Evolutionary conservation across 23 red algal species (phyloP).

Genomic region (Gracilariopsis chorda): DNA sequence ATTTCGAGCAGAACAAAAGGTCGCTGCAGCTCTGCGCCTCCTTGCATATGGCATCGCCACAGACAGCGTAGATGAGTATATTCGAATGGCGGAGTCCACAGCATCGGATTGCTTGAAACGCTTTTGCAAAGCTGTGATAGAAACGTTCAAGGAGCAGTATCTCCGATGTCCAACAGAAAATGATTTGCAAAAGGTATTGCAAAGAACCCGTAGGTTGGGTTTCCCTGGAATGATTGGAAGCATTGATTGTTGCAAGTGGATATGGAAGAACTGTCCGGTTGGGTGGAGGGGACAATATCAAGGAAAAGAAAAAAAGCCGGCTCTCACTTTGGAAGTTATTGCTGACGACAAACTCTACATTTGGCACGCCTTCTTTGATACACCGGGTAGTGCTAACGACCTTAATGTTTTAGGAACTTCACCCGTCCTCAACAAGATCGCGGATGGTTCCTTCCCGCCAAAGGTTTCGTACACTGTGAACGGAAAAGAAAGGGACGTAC

Average conservation of each 20-base stretch:
- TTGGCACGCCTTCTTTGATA: constrained; percentile 14
- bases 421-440: too few species aligned
- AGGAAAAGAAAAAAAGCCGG: constrained; percentile 3
- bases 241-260: constrained; percentile 26
- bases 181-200: background rate
- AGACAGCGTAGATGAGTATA: constrained; percentile 3
- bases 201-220: background rate
- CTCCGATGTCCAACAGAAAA: background rate
- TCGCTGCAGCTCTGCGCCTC: background rate
- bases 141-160: background rate
- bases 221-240: constrained; percentile 22
- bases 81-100: constrained; percentile 1
- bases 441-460: too few species aligned
- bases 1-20: constrained; percentile 2
- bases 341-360: background rate
- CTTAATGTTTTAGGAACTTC: background rate
- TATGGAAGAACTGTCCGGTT: background rate
- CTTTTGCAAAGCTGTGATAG: background rate
- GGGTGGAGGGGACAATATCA: background rate
- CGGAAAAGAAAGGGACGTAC: too few species aligned
- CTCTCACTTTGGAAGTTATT: constrained; percentile 1
- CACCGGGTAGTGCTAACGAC: background rate
- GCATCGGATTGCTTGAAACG: background rate
- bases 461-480: too few species aligned
- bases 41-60: background rate